These are phyloP conservation scores for Populus nigra DNA, from an alignment of 345 rosid genomes.

Conservation along the genomic window DNA sequence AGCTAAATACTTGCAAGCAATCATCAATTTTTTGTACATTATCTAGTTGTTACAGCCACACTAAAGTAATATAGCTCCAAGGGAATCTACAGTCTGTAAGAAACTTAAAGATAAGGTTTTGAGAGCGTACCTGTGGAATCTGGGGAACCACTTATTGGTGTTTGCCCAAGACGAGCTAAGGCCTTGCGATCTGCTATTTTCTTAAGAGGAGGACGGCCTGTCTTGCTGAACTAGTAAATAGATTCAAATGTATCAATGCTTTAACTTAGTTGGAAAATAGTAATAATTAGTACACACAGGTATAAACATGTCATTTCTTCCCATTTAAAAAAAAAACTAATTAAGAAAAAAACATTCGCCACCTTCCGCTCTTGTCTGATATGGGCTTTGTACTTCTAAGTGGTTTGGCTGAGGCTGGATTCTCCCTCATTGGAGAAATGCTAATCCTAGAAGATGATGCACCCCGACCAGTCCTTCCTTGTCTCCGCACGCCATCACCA, in stretches of 20 bases:
- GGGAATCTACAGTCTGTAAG: not conserved
- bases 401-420: slow-evolving; percentile 37
- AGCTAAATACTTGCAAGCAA: not conserved
- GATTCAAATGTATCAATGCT: not conserved
- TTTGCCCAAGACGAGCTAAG: slow-evolving; percentile 34
- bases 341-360: slow-evolving; percentile 2
- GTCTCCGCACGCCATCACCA: slow-evolving; percentile 48
- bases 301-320: not conserved
- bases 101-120: not conserved
- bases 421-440: slow-evolving; percentile 40
- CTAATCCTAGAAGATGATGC: slow-evolving; percentile 35
- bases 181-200: slow-evolving; percentile 49
- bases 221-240: slow-evolving; percentile 41
- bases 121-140: slow-evolving; percentile 37
- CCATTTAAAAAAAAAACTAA: slow-evolving; percentile 2
- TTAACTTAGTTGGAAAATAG: not conserved
- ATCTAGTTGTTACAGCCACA: not conserved
- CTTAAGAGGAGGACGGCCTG: slow-evolving; percentile 61
- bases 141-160: slow-evolving; percentile 34
- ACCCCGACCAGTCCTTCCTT: slow-evolving; percentile 49
- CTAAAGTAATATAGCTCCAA: not conserved
- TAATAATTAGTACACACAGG: not conserved
- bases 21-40: not conserved
- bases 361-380: slow-evolving; percentile 56
- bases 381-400: slow-evolving; percentile 39